phyloP scores from a whole-genome alignment of 768 basidiomycete genomes.

The Trametes cingulata region DNA sequence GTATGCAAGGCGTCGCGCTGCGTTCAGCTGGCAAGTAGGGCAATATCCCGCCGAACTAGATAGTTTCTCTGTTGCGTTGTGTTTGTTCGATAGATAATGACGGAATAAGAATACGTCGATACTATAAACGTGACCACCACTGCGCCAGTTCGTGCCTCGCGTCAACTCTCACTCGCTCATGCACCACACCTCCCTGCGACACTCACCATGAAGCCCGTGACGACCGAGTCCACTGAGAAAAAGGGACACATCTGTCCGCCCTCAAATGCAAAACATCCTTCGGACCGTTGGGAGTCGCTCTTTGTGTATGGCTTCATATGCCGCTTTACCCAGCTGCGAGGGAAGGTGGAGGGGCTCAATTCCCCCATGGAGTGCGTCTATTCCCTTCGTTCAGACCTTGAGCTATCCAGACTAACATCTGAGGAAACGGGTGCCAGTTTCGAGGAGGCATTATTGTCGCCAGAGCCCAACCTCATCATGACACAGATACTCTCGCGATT shows the following conservation, averaged over 20 bases:
- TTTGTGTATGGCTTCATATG: constrained; percentile 86
- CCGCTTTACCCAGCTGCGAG: constrained; percentile 75
- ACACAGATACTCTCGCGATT: constrained; percentile 74
- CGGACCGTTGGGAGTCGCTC: constrained; percentile 83
- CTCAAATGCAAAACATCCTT: constrained; percentile 69
- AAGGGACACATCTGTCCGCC: constrained; percentile 55
- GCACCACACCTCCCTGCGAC: constrained; percentile 23
- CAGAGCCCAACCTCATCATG: constrained; percentile 71
- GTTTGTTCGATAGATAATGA: constrained; percentile 33
- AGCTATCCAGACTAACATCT: constrained; percentile 22
- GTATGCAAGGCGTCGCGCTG: not conserved
- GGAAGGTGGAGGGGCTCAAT: constrained; percentile 77
- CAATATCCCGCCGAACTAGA: constrained; percentile 1
- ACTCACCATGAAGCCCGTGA: constrained; percentile 38
- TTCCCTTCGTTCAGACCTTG: constrained; percentile 12
- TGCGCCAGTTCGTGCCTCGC: constrained; percentile 24
- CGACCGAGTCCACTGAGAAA: constrained; percentile 40
- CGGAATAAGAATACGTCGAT: constrained; percentile 34
- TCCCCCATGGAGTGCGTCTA: constrained; percentile 79
- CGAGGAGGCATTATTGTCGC: constrained; percentile 74
- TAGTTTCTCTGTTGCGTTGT: constrained; percentile 26
- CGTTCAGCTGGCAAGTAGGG: not conserved
- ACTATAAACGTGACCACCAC: constrained; percentile 33
- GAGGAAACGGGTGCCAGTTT: constrained; percentile 52
- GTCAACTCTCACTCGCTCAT: constrained; percentile 30